Evolutionary conservation across 495 filamentous ascomycete genomes (phyloP).

Genomic region (Bathelium albidoporum): DNA sequence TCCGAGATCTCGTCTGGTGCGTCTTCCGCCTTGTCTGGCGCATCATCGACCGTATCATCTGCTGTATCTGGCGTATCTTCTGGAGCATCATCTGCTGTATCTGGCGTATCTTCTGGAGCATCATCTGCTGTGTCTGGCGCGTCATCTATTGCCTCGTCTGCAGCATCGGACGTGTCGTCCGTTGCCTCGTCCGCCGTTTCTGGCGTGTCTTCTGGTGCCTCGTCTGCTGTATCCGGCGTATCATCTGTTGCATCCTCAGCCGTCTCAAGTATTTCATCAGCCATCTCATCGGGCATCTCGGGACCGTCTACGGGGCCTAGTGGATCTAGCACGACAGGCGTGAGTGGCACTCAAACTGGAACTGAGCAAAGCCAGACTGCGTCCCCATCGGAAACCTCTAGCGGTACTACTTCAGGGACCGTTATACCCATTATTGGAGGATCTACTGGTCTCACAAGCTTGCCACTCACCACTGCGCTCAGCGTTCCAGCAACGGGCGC

Average conservation of each 20-base stretch:
- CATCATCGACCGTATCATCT: constrained; percentile 14
- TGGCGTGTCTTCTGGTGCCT: constrained; percentile 14
- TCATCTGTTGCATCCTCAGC: constrained; percentile 18
- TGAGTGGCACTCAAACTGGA: background rate
- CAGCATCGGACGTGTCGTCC: constrained; percentile 16
- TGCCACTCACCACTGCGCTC: background rate
- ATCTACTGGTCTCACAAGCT: background rate
- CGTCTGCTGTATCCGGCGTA: constrained; percentile 12
- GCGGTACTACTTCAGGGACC: background rate
- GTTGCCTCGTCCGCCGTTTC: constrained; percentile 19
- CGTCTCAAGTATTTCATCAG: constrained; percentile 7
- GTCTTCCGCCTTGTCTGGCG: constrained; percentile 12
- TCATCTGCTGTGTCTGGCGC: constrained; percentile 18
- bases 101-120: constrained; percentile 15
- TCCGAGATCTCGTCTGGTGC: constrained; percentile 16
- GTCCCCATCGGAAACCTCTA: background rate
- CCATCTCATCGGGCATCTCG: constrained; percentile 14
- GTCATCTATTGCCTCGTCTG: constrained; percentile 12
- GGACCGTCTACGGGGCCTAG: background rate
- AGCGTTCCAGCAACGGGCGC: background rate
- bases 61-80: constrained; percentile 10
- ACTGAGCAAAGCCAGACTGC: background rate
- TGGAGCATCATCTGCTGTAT: constrained; percentile 16
- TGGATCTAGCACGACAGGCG: background rate
- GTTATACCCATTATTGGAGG: background rate